Conservation (phyloP, 2,329 filamentous ascomycete species). For the Fusarium sp. region DNA sequence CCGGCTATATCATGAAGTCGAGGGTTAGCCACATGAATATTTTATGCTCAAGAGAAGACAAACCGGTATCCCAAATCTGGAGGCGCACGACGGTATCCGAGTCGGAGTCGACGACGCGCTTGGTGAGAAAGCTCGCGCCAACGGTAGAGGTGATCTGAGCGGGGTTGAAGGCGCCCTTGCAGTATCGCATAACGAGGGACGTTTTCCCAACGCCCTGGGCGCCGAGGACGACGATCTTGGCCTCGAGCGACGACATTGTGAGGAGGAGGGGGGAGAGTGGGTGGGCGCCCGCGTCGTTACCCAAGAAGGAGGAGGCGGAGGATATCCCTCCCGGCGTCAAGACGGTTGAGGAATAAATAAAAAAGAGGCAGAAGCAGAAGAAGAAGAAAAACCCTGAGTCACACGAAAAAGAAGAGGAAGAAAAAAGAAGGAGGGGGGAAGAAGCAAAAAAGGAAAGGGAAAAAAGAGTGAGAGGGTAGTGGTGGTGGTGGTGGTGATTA, state of each 20-base stretch:
- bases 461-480: constrained; percentile 27
- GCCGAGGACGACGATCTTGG: constrained; percentile 86
- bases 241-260: constrained; percentile 76
- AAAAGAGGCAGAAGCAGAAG: constrained; percentile 14
- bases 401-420: constrained; percentile 22
- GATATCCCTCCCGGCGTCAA: constrained; percentile 11
- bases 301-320: constrained; percentile 19
- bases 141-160: constrained; percentile 79
- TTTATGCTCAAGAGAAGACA: constrained; percentile 13
- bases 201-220: constrained; percentile 87
- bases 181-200: constrained; percentile 82
- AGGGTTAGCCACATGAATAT: too few species aligned
- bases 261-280: constrained; percentile 8
- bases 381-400: constrained; percentile 15
- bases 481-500: constrained; percentile 12
- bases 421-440: constrained; percentile 24
- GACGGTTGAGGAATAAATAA: constrained; percentile 8
- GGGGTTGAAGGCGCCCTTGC: constrained; percentile 80
- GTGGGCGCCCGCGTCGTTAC: constrained; percentile 27
- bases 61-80: constrained; percentile 95
- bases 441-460: constrained; percentile 22
- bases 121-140: constrained; percentile 85
- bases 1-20: constrained; percentile 68
- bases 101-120: constrained; percentile 85
- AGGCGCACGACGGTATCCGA: constrained; percentile 90